Conservation (phyloP, 2,329 filamentous ascomycete genomes). For the Fusarium dlaminii region DNA sequence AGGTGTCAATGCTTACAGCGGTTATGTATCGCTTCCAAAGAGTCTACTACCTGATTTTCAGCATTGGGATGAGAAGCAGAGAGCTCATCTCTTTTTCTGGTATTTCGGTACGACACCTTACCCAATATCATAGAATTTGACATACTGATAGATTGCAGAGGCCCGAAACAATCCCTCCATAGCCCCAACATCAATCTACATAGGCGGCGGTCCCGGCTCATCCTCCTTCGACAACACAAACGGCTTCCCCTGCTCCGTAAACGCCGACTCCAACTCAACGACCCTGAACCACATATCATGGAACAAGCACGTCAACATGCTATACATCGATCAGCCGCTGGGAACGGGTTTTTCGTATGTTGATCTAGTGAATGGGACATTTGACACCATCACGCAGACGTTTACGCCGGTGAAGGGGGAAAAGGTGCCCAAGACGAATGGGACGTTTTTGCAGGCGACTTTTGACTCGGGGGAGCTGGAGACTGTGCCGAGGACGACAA, state of each 20-base stretch:
- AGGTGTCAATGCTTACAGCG: slow-evolving; percentile 35
- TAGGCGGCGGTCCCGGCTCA: slow-evolving; percentile 71
- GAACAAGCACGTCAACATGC: slow-evolving; percentile 60
- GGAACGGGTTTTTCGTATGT: slow-evolving; percentile 71
- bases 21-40: slow-evolving; percentile 37
- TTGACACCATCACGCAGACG: slow-evolving; percentile 56
- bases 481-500: slow-evolving; percentile 55
- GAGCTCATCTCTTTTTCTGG: slow-evolving; percentile 55
- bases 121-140: fast-evolving
- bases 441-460: slow-evolving; percentile 27
- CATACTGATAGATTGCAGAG: slow-evolving; percentile 25
- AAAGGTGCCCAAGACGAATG: slow-evolving; percentile 7
- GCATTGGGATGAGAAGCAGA: slow-evolving; percentile 20
- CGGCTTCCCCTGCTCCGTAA: slow-evolving; percentile 59
- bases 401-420: slow-evolving; percentile 15
- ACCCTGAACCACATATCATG: slow-evolving; percentile 66
- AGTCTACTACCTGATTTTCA: slow-evolving; percentile 42
- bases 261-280: slow-evolving; percentile 61
- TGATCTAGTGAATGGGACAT: slow-evolving; percentile 59
- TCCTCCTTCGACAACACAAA: slow-evolving; percentile 70
- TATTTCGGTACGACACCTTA: slow-evolving; percentile 45
- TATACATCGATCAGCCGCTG: slow-evolving; percentile 67
- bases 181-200: slow-evolving; percentile 59
- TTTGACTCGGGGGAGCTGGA: background rate
- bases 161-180: slow-evolving; percentile 44